Conservation (phyloP, 768 basidiomycete species). For the Hygrophorus russula region DNA sequence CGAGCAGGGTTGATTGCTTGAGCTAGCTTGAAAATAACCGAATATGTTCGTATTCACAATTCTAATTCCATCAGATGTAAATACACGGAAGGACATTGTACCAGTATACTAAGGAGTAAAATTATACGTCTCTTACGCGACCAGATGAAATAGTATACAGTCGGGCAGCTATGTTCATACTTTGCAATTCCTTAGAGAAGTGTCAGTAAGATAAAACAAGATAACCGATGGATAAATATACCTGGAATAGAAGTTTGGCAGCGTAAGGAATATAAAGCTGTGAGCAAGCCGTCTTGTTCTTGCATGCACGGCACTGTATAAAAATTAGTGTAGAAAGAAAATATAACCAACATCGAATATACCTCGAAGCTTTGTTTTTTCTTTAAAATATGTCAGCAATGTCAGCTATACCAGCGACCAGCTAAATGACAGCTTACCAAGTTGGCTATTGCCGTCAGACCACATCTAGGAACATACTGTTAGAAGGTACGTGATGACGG, state of each 20-base stretch:
- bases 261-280: slow-evolving; percentile 94
- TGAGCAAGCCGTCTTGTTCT: slow-evolving; percentile 92
- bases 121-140: slow-evolving; percentile 58
- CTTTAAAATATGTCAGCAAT: slow-evolving; percentile 22
- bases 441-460: slow-evolving; percentile 94
- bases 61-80: too few relatives aligned
- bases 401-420: slow-evolving; percentile 5
- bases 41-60: not conserved
- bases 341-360: slow-evolving; percentile 6
- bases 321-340: slow-evolving; percentile 2
- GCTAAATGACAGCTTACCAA: slow-evolving; percentile 41
- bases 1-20: slow-evolving; percentile 49
- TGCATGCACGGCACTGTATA: slow-evolving; percentile 78
- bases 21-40: slow-evolving; percentile 19
- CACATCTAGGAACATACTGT: slow-evolving; percentile 47
- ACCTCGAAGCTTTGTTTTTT: slow-evolving; percentile 98
- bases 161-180: slow-evolving; percentile 90
- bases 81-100: slow-evolving; percentile 11
- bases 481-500: slow-evolving; percentile 3
- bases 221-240: slow-evolving; percentile 17
- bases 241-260: slow-evolving; percentile 94
- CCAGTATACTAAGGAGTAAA: slow-evolving; percentile 9
- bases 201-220: not conserved
- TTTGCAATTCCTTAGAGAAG: slow-evolving; percentile 67
- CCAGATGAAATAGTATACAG: slow-evolving; percentile 82